Percentiles rank a stretch among this genome's conserved stretches.
Evolutionary conservation across 768 basidiomycete genomes (phyloP).

Genomic region (Hericium erinaceus): DNA sequence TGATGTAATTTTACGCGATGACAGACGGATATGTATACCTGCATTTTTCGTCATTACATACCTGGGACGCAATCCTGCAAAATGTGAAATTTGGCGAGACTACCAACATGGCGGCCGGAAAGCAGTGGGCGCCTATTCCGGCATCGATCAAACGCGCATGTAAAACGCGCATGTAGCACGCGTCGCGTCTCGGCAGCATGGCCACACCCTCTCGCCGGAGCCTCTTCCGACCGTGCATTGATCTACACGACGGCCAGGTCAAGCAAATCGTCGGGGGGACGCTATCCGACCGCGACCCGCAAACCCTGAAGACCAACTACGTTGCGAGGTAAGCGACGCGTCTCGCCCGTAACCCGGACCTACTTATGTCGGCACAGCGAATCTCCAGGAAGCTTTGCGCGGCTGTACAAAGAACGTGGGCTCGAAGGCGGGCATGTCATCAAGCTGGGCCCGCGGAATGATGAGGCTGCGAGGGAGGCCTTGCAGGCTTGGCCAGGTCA

Average conservation of each 20-base stretch:
- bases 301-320: constrained; percentile 76
- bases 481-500: constrained; percentile 76
- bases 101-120: neutral
- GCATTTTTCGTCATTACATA: neutral
- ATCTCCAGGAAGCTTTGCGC: constrained; percentile 70
- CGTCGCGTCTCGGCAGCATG: neutral
- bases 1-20: neutral
- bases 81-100: no score
- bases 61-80: no score
- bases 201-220: constrained; percentile 22
- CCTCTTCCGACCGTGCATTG: constrained; percentile 89
- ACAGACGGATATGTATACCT: neutral
- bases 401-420: constrained; percentile 58
- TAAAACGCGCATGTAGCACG: neutral
- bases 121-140: neutral
- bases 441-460: constrained; percentile 87
- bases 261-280: constrained; percentile 98
- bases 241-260: constrained; percentile 90
- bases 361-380: constrained; percentile 38
- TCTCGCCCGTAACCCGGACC: neutral
- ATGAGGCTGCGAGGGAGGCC: constrained; percentile 80
- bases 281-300: constrained; percentile 57
- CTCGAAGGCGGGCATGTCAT: constrained; percentile 92
- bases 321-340: constrained; percentile 60
- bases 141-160: neutral